Conservation (phyloP, 2,329 filamentous ascomycete genomes). For the Mycosphaerella sp. region DNA sequence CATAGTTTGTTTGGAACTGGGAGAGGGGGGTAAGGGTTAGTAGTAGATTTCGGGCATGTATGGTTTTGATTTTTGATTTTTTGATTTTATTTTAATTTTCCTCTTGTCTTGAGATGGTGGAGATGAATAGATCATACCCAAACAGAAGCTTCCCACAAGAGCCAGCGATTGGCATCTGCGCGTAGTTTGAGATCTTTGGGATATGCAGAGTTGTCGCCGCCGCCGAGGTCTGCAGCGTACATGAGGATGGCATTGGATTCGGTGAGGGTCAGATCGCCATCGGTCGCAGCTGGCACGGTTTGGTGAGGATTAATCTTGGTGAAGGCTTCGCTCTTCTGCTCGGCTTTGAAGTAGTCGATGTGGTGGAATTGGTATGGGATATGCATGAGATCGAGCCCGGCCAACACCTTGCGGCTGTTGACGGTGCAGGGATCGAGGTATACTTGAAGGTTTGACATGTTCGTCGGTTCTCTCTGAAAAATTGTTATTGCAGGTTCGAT, state of each 20-base stretch:
- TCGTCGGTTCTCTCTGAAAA: neutral
- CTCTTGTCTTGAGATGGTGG: too few relatives aligned
- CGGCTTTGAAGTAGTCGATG: conserved; percentile 37
- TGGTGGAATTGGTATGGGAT: conserved; percentile 34
- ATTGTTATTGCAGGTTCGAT: neutral
- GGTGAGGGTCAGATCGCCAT: conserved; percentile 37
- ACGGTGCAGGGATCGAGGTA: conserved; percentile 40
- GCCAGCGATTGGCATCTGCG: conserved; percentile 38
- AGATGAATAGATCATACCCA: conserved; percentile 25
- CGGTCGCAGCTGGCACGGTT: conserved; percentile 37
- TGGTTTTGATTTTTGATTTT: neutral
- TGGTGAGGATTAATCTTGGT: conserved; percentile 36
- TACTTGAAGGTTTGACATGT: conserved; percentile 28
- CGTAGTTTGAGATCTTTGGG: conserved; percentile 37
- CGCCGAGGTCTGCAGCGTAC: conserved; percentile 36
- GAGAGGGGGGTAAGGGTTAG: too few relatives aligned
- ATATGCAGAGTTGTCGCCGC: conserved; percentile 30
- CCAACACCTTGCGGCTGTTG: conserved; percentile 40
- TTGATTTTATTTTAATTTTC: too few relatives aligned
- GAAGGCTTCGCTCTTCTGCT: conserved; percentile 35
- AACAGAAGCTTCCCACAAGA: conserved; percentile 39
- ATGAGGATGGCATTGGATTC: conserved; percentile 41
- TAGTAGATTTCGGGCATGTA: neutral
- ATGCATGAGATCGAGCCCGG: conserved; percentile 36
- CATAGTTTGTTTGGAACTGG: conserved; percentile 36